Conservation (phyloP, 371 early-diverging fungal species). For the Actinomortierella wolfii region DNA sequence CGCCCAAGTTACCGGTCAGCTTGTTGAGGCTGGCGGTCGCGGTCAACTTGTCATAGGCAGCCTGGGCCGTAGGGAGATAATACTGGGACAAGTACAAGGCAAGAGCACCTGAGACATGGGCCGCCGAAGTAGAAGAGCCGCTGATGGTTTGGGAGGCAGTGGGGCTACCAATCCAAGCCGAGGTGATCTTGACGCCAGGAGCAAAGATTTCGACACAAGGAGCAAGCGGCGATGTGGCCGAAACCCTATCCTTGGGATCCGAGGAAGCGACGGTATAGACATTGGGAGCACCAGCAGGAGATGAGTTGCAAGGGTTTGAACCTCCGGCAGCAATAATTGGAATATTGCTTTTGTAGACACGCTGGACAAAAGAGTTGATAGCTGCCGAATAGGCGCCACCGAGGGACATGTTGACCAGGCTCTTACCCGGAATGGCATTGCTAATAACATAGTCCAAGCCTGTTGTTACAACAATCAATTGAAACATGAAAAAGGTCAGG, state of each 20-base stretch:
- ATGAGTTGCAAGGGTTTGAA: conserved; percentile 77
- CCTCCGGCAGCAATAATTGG: conserved; percentile 84
- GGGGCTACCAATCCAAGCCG: conserved; percentile 25
- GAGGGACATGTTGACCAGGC: conserved; percentile 72
- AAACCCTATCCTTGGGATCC: conserved; percentile 46
- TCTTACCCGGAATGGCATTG: conserved; percentile 30
- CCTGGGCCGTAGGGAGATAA: conserved; percentile 16
- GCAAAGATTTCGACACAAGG: conserved; percentile 46
- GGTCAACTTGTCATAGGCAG: conserved; percentile 9
- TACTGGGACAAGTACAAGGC: conserved; percentile 46
- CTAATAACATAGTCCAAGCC: conserved; percentile 39
- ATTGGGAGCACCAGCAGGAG: conserved; percentile 78
- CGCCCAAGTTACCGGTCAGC: conserved; percentile 13
- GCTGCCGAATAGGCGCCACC: conserved; percentile 72
- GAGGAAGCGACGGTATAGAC: conserved; percentile 90
- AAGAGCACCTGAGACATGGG: conserved; percentile 80
- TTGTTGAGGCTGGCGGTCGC: conserved; percentile 5
- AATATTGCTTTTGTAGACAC: conserved; percentile 48
- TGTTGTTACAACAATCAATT: conserved; percentile 15
- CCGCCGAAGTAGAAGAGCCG: conserved; percentile 74
- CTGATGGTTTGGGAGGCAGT: conserved; percentile 27
- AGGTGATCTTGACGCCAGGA: conserved; percentile 42
- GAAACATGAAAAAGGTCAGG: too few species aligned
- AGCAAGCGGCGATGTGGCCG: conserved; percentile 44
- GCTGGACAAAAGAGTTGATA: conserved; percentile 71